Percentiles rank a stretch among this genome's conserved stretches.
Evolutionary conservation across 495 filamentous ascomycete genomes (phyloP).

Genomic region (Aspergillus cristatus): DNA sequence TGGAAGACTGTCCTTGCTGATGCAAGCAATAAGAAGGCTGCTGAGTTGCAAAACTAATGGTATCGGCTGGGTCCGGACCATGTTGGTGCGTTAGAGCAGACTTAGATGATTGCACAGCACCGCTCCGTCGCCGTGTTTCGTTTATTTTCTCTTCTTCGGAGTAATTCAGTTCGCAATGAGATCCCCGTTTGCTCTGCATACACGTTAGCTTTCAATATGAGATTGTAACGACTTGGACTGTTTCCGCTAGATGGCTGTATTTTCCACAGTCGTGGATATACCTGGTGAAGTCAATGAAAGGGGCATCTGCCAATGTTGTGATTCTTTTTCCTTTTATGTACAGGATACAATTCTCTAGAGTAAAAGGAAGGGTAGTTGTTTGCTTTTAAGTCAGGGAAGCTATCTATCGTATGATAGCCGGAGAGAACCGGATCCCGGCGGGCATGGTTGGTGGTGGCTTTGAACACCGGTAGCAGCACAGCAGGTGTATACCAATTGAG

Average conservation of each 20-base stretch:
- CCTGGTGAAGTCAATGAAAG: too few relatives aligned
- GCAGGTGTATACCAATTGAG: too few relatives aligned
- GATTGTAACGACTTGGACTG: slow-evolving; percentile 31
- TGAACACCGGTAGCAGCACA: too few relatives aligned
- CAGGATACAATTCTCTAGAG: too few relatives aligned
- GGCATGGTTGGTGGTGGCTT: too few relatives aligned
- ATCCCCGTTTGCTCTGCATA: slow-evolving; percentile 18
- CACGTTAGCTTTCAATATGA: slow-evolving; percentile 34
- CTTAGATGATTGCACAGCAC: slow-evolving; percentile 9
- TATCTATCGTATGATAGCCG: too few relatives aligned
- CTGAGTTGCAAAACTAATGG: slow-evolving; percentile 24
- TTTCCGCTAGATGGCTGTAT: slow-evolving; percentile 7
- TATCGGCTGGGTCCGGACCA: slow-evolving; percentile 34
- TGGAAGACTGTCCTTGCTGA: slow-evolving; percentile 66
- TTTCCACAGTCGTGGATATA: slow-evolving; percentile 6
- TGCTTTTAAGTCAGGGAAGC: too few relatives aligned
- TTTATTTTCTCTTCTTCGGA: too few relatives aligned
- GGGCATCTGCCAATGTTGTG: too few relatives aligned
- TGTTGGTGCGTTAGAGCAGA: slow-evolving; percentile 7
- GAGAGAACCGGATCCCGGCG: too few relatives aligned
- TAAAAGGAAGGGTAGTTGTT: too few relatives aligned
- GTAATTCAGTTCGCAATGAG: slow-evolving; percentile 21
- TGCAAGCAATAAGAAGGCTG: slow-evolving; percentile 66
- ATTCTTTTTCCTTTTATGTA: too few relatives aligned
- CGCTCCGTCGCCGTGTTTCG: slow-evolving; percentile 7